phyloP scores from a whole-genome alignment of 306 rosid species.

The Prunus salicina region DNA sequence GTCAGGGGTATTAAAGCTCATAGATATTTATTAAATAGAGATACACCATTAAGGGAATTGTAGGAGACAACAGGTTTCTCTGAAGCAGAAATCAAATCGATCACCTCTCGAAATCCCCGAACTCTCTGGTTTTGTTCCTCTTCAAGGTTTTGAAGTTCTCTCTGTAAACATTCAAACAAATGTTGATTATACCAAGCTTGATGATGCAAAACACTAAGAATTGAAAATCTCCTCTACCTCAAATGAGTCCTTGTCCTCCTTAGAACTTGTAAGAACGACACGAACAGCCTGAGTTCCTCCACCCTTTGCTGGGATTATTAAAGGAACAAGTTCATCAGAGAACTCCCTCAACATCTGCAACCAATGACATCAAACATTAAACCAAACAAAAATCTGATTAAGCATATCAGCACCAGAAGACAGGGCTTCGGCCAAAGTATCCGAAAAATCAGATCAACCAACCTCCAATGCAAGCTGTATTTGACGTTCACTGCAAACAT shows the following conservation, averaged over 20 bases:
- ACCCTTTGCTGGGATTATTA: slow-evolving; percentile 50
- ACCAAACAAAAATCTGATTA: background rate
- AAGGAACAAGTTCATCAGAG: slow-evolving; percentile 64
- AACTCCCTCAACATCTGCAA: slow-evolving; percentile 61
- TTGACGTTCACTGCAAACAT: slow-evolving; percentile 84
- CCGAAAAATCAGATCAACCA: slow-evolving; percentile 6
- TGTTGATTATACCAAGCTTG: slow-evolving; percentile 7
- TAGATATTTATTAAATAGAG: slow-evolving; percentile 39
- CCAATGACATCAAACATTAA: slow-evolving; percentile 9
- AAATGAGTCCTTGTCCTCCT: slow-evolving; percentile 67
- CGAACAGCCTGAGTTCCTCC: slow-evolving; percentile 58
- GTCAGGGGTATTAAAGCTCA: slow-evolving; percentile 18
- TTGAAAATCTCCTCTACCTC: slow-evolving; percentile 42
- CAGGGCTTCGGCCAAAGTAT: slow-evolving; percentile 6
- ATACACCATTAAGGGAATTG: slow-evolving; percentile 79
- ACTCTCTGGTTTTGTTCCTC: slow-evolving; percentile 68
- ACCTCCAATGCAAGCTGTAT: slow-evolving; percentile 77
- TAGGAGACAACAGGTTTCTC: slow-evolving; percentile 90
- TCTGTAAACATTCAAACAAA: slow-evolving; percentile 37
- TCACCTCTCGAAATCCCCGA: slow-evolving; percentile 92
- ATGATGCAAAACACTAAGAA: slow-evolving; percentile 1
- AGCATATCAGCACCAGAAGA: slow-evolving; percentile 1
- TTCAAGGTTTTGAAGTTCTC: slow-evolving; percentile 51
- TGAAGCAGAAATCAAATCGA: slow-evolving; percentile 96
- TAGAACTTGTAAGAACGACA: slow-evolving; percentile 58